phyloP scores from a whole-genome alignment of 257 asterid species.

The Solanum sejunctum region DNA sequence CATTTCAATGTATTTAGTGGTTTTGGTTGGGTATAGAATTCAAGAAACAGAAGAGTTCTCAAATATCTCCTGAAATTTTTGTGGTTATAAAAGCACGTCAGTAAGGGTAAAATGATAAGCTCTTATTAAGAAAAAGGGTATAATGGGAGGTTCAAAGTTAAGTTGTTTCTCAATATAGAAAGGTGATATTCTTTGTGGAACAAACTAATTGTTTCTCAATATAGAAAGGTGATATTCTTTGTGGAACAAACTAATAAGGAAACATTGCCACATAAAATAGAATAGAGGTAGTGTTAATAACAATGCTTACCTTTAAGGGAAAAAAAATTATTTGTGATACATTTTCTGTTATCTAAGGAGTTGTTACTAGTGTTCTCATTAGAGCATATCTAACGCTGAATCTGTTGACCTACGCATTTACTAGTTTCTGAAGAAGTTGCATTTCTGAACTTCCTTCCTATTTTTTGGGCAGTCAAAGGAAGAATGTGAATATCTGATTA shows the following conservation, averaged over 20 bases:
- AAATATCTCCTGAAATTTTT: not conserved
- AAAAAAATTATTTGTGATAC: not conserved
- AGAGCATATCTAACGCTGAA: not conserved
- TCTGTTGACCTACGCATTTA: not conserved
- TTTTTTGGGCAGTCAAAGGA: conserved; percentile 56
- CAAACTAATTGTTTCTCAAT: not conserved
- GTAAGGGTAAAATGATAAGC: not conserved
- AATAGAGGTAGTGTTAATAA: not conserved
- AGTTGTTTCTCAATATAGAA: not conserved
- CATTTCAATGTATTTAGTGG: not conserved
- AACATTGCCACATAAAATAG: not conserved
- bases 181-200: not conserved
- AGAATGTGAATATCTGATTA: conserved; percentile 92
- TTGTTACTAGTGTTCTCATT: not conserved
- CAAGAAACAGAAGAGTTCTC: not conserved
- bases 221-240: not conserved
- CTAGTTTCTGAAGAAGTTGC: not conserved
- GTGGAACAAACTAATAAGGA: not conserved
- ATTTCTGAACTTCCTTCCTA: not conserved
- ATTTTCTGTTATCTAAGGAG: not conserved
- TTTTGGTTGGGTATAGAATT: not conserved
- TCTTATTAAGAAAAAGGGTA: not conserved
- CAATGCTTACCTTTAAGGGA: not conserved
- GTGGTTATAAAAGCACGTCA: not conserved
- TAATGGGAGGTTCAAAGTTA: not conserved